Base-by-base conservation (phyloP, 257 asterid genomes). In the Nicotiana otophora region DNA sequence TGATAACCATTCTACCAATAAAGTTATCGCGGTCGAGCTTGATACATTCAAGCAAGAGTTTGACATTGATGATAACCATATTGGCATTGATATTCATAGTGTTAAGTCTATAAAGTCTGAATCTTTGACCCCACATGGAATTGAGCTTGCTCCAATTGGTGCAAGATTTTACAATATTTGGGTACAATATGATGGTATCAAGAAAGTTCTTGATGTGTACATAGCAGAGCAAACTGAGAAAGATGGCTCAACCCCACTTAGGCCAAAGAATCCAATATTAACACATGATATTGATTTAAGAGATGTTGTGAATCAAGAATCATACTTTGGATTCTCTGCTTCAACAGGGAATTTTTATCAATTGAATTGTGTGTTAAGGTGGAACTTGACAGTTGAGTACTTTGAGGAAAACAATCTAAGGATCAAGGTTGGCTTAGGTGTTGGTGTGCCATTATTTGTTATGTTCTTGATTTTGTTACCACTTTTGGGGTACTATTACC, bases 321-420 rank as follows among this genome's bases (percentile, higher is more conserved):
- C 98, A 0, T 92, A 90, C 64, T 92, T 95, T 69, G 99, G 99
- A 0, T 95, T 95, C 77, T 78, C 97, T 7, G 99, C 88, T 1
- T 94, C 99, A 0, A 95, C 98, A 0, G 99, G 99, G n/a, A 82
- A 79, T 15, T 5, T 34, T 20, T 14, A 12, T 4, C 87, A 95
- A 84, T 58, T 92, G 55, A 95, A 95, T 89, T 90, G 97, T 30
- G 88, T 95, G 53, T 60, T 85, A 88, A 85, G 97, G 53, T 95
- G 99, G 99, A 92, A 94, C 19, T 57, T 95, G 9, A 95, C 99
- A 0, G 91, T 94, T 9, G 62, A 85, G 8, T 82, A 89, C 82
- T 89, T 86, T n/a, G 58, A 88, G 0, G 90, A 91, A 0, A 84
- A 77, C 2, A 82, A 85, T 2, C 2, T 76, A 2, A 65, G 84